Percentiles rank a stretch among this genome's conserved stretches.
Conservation (phyloP, 208 protist species). For the Crithidia thermophila region DNA sequence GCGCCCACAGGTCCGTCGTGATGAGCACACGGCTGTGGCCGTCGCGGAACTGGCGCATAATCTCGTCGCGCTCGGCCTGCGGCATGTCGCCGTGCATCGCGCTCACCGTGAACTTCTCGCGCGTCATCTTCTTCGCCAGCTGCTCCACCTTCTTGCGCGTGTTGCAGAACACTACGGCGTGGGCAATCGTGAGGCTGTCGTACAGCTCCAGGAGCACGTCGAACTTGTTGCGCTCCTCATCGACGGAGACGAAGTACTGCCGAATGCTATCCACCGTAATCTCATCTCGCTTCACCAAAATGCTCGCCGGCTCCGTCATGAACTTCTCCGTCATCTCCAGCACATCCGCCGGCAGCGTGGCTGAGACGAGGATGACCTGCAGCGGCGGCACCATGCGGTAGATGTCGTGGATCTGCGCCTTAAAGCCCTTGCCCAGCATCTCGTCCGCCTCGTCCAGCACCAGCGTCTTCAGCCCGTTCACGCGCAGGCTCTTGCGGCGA, state of each 20-base stretch:
- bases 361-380: constrained; percentile 93
- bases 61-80: constrained; percentile 98
- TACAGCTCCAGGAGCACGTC: constrained; percentile 99
- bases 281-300: constrained; percentile 99
- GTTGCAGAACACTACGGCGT: constrained; percentile 99
- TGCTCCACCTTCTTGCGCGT: constrained; percentile 99
- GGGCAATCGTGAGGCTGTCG: constrained; percentile 98
- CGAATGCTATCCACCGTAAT: constrained; percentile 98
- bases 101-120: constrained; percentile 96
- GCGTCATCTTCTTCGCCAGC: constrained; percentile 96
- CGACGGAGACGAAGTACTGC: constrained; percentile 99
- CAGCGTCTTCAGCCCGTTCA: constrained; percentile 91
- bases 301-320: constrained; percentile 98
- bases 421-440: constrained; percentile 99
- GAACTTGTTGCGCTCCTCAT: constrained; percentile 99
- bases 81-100: constrained; percentile 98
- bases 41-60: constrained; percentile 98
- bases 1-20: constrained; percentile 97
- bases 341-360: constrained; percentile 90
- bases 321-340: constrained; percentile 97
- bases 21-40: constrained; percentile 98
- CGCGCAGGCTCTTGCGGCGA: constrained; percentile 78
- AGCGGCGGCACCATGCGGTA: constrained; percentile 94
- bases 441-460: constrained; percentile 99
- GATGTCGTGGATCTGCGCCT: constrained; percentile 99